Base-by-base conservation (phyloP, 345 rosid species). In the Conringia planisiliqua region DNA sequence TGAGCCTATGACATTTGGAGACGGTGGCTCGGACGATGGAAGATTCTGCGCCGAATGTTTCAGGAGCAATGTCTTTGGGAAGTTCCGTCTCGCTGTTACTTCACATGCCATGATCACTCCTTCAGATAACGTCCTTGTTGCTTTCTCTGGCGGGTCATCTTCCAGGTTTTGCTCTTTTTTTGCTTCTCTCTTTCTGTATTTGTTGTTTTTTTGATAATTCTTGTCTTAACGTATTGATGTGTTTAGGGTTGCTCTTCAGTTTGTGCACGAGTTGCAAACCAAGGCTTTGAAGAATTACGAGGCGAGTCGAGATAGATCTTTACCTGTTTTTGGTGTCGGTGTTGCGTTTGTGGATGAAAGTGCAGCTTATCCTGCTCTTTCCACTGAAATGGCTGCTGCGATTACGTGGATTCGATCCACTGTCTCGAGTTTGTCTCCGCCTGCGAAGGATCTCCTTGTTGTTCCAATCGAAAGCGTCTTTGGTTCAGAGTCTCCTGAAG, bases 121-220 rank as follows among this genome's bases (percentile, higher is more conserved):
- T 78, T 80, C 91, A 5, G 99, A 92, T 75, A 85, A 92, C 6
- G 90, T 90, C 20, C 98, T 90, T 43, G 92, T 95, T 22, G 97
- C 99, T 32, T 90, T 95, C 89, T 92, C 99, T 4, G 99, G 97
- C 7, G 97, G 97, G 55, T 82, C 90, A 62, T 79, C 90, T 77
- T 95, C 99, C 67, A 87, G 98, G 96, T 89, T 58, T 77, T 7
- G 36, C 68, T 39, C 22, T 65, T 16, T 36, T 9, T 16, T 46
- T 67, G 36, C 5, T 5, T 54, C 0, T 29, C 3, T 35, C 7
- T 4, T 30, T 30, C 8, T 6, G 18, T 12, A 2, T 20, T 3
- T 8, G 13, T 30, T 1, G n/a, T 0, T 6, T 14, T 55, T 32
- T 36, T 50, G 20, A 16, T 63, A 6, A 43, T 65, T 71, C 20